A percentile compares a stretch with the other conserved stretches of the same genome.
phyloP scores from a whole-genome alignment of 345 rosid species.

The Sonneratia caseolaris region DNA sequence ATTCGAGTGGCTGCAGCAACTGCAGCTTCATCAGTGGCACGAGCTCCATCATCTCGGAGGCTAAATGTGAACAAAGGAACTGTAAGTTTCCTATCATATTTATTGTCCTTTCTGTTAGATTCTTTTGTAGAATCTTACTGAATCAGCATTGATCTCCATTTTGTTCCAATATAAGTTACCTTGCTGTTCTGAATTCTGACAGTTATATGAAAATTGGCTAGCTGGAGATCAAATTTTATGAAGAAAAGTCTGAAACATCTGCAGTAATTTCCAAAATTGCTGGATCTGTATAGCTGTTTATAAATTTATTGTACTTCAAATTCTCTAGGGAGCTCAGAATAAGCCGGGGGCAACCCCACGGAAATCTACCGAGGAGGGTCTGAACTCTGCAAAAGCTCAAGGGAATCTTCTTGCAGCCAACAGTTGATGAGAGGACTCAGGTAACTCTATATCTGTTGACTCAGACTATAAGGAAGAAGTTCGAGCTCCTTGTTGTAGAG shows the following conservation, averaged over 20 bases:
- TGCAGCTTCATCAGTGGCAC: slow-evolving; percentile 73
- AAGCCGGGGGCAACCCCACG: slow-evolving; percentile 3
- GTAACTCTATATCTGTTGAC: not conserved
- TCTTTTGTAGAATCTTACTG: not conserved
- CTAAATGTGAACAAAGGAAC: slow-evolving; percentile 40
- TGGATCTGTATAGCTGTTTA: not conserved
- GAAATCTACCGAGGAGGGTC: not conserved
- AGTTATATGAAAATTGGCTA: not conserved
- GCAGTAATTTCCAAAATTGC: not conserved
- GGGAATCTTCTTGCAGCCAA: not conserved
- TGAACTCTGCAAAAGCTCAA: not conserved
- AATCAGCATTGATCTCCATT: not conserved
- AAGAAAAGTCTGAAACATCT: not conserved
- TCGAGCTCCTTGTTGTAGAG: not conserved
- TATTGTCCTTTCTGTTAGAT: not conserved
- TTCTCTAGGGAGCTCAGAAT: slow-evolving; percentile 6
- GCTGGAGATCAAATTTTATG: too few relatives aligned
- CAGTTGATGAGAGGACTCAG: not conserved
- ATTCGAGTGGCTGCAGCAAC: slow-evolving; percentile 94
- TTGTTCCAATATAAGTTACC: not conserved
- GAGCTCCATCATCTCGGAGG: slow-evolving; percentile 73
- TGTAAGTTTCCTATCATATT: slow-evolving; percentile 22
- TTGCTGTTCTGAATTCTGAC: not conserved
- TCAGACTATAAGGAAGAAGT: not conserved
- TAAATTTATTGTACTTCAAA: not conserved